Evolutionary conservation across 2,329 filamentous ascomycete species (phyloP), one percentile per base, ranked within the genome.

Genomic region (Monosporascus cannonballus): DNA sequence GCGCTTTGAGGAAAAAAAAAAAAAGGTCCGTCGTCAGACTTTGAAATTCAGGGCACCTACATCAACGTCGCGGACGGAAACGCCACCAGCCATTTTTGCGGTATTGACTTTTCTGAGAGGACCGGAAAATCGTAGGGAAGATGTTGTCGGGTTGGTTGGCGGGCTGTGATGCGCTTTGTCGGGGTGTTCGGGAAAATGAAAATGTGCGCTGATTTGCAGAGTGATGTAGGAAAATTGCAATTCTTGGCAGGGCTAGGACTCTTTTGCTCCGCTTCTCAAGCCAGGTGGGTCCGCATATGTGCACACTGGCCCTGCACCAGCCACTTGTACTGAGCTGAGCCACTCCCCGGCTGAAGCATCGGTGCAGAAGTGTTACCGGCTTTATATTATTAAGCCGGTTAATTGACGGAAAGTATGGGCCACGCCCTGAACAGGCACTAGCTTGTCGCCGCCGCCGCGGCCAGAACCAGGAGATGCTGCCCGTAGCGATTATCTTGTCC

Each of bases 61-160:
- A 83, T 89, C 86, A 74, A 92, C 88, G 79, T 92, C 89, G 78
- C 88, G 87, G 77, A 93, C 89, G 69, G 79, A 83, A 74, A 90
- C 81, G 76, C 87, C 89, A 76, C 86, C 83, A 73, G 79, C 77
- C 89, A 92, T 92, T 74, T 80, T 90, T 78, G 78, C 80, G 80
- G 80, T 83, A 64, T 69, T 66, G 57, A 47, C 53, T 60, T 46
- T 58, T 60, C 53, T 36, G 50, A 34, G 27, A 42, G 46, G 41
- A 42, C 41, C 5, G 47, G 42, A 27, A 46, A 49, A 24, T 30
- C 42, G 42, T 25, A 46, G 14, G 22, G 22, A 6, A n/a, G 22
- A 6, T n/a, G 22, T 25, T 25, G 42, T 25, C 24, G 24, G n/a
- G 9, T 46, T 24, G 42, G 42, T 46, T 24, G 42, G 22, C 4